Percentiles rank a stretch among this genome's conserved stretches.
Evolutionary conservation across 805 yeast species (phyloP).

Genomic region (Lachancea kluyveri): DNA sequence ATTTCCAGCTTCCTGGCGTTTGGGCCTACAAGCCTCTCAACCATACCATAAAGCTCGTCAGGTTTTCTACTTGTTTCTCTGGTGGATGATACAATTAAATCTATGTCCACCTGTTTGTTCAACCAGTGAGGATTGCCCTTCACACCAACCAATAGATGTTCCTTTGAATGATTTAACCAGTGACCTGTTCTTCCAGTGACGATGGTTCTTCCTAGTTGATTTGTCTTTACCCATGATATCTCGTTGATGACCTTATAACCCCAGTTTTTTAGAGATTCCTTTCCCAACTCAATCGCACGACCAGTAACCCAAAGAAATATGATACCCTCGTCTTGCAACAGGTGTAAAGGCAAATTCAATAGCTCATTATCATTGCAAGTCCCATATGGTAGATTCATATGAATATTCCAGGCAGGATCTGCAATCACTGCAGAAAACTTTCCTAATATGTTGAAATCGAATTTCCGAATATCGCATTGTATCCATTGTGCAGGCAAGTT

Average conservation of each 20-base stretch:
- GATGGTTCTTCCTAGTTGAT: conserved; percentile 80
- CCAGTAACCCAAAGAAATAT: conserved; percentile 93
- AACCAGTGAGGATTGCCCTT: conserved; percentile 80
- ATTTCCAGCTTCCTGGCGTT: conserved; percentile 77
- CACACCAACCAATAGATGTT: conserved; percentile 78
- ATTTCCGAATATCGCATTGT: conserved; percentile 68
- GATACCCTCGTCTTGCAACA: conserved; percentile 78
- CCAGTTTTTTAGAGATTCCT: conserved; percentile 71
- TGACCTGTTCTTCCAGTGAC: conserved; percentile 97
- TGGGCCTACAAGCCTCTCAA: conserved; percentile 76
- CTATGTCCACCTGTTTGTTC: conserved; percentile 59
- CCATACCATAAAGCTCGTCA: conserved; percentile 80
- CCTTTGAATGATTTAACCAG: conserved; percentile 94
- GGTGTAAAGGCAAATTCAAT: conserved; percentile 54
- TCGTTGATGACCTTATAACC: conserved; percentile 78
- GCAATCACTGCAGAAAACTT: conserved; percentile 80
- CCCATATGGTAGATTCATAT: conserved; percentile 77
- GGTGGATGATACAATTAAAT: conserved; percentile 72
- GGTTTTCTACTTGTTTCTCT: conserved; percentile 90
- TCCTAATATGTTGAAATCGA: conserved; percentile 69
- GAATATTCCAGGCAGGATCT: conserved; percentile 97
- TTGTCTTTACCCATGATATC: conserved; percentile 84
- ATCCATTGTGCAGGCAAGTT: conserved; percentile 74
- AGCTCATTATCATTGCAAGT: conserved; percentile 75
- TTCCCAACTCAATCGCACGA: conserved; percentile 82